A percentile compares a stretch with the other conserved stretches of the same genome.
phyloP scores from a whole-genome alignment of 306 rosid genomes.

The Oemleria cerasiformis region DNA sequence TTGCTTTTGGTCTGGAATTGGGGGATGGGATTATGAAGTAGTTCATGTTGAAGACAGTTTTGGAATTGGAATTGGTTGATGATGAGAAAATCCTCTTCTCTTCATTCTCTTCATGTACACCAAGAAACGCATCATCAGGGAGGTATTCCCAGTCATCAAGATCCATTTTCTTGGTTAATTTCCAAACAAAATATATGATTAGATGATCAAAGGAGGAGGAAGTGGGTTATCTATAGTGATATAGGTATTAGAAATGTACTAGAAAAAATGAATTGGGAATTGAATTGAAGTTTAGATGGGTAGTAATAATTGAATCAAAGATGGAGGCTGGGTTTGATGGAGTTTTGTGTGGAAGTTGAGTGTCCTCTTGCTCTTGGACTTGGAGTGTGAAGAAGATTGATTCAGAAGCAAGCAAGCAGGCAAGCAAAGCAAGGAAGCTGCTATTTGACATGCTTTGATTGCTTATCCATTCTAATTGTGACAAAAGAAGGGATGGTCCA shows the following conservation, averaged over 20 bases:
- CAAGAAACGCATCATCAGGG: constrained; percentile 53
- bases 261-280: background rate
- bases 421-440: background rate
- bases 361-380: background rate
- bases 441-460: background rate
- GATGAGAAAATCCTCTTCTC: constrained; percentile 25
- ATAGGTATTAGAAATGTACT: constrained; percentile 9
- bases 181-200: background rate
- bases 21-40: constrained; percentile 57
- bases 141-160: constrained; percentile 73
- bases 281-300: too few relatives aligned
- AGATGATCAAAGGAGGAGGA: constrained; percentile 15
- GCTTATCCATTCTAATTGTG: constrained; percentile 40
- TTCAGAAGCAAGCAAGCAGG: constrained; percentile 7
- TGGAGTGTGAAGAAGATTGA: constrained; percentile 21
- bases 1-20: constrained; percentile 21
- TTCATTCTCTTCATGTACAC: constrained; percentile 46
- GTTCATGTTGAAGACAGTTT: constrained; percentile 40
- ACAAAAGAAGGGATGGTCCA: constrained; percentile 27
- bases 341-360: constrained; percentile 36
- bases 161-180: constrained; percentile 41
- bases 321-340: constrained; percentile 56
- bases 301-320: constrained; percentile 36
- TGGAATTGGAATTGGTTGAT: constrained; percentile 22
- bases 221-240: background rate